Evolutionary conservation across 2,329 filamentous ascomycete species (phyloP), one percentile per base, ranked within the genome.

Genomic region (Hymenotorrendiella dingleyae): DNA sequence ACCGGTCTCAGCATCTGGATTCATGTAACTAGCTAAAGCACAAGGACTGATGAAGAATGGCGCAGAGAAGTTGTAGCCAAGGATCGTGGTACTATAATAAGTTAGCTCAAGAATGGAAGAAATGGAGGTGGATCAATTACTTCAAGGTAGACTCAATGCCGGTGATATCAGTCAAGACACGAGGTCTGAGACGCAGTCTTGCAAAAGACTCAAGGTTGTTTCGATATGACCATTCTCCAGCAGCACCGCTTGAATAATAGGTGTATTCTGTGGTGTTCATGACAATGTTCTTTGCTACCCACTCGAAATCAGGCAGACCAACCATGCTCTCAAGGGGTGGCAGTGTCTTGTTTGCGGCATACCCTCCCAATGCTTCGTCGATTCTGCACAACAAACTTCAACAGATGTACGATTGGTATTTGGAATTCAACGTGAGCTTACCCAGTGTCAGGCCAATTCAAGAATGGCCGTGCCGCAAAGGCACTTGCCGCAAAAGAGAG

Each of bases 211-310:
- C 74, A 5, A 77, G 64, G 59, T 78, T 78, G 58, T 76, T 75
- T 36, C 73, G 66, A 60, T 76, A 76, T 1, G 66, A 63, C 67
- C 69, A 77, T 60, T 77, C 74, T 46, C 72, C 74, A 3, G 66
- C 72, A 4, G 72, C 73, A 16, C 72, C 73, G 49, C 73, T 74
- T 45, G 72, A 69, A 61, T 77, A 77, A 59, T 75, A 77, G n/a
- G 72, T 73, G 59, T 72, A 77, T 53, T 71, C 67, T 17, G 60
- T 54, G 10, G 52, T 46, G 43, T 71, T 67, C 52, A 77, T 64
- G 50, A 68, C 67, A n/a, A n/a, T n/a, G 39, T 67, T 65, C 42
- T 71, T 63, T 17, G 73, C 73, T 3, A 69, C 69, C 59, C 65
- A 74, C 29, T 77, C 70, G 50, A 76, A 78, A 60, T 77, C 74